A percentile compares a stretch with the other conserved stretches of the same genome.
Conservation (phyloP, 1,284 basidiomycete species). For the Malassezia pachydermatis region DNA sequence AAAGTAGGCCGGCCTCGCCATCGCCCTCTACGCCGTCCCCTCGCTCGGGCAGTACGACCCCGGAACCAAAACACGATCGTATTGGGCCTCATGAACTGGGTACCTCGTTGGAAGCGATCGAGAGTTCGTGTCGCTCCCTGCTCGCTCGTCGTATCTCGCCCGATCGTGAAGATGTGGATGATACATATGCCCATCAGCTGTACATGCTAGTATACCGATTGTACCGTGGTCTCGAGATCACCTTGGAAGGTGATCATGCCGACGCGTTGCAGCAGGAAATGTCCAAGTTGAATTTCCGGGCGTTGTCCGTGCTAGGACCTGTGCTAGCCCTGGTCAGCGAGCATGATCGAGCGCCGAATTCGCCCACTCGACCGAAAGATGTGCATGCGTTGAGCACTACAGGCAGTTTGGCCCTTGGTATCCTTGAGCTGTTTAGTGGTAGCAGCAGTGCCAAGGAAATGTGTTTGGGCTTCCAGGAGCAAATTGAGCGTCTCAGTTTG, state of each 20-base stretch:
- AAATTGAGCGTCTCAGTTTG: slow-evolving; percentile 12
- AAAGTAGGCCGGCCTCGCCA: neutral
- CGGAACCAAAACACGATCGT: neutral
- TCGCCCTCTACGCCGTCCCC: neutral
- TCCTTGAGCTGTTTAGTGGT: slow-evolving; percentile 11
- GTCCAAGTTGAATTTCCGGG: slow-evolving; percentile 12
- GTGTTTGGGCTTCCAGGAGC: slow-evolving; percentile 17
- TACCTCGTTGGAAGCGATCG: slow-evolving; percentile 10
- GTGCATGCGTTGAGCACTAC: neutral
- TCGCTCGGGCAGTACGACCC: slow-evolving; percentile 1
- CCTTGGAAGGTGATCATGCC: neutral
- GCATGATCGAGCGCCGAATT: neutral
- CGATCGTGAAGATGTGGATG: neutral
- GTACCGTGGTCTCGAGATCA: slow-evolving; percentile 1
- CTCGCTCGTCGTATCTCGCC: slow-evolving; percentile 2
- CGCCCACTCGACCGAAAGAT: neutral
- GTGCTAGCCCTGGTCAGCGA: slow-evolving; percentile 10
- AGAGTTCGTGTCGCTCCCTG: slow-evolving; percentile 4
- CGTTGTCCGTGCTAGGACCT: slow-evolving; percentile 12
- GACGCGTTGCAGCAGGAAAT: slow-evolving; percentile 7
- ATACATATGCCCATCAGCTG: neutral
- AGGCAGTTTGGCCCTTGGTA: slow-evolving; percentile 12
- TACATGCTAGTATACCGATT: slow-evolving; percentile 6
- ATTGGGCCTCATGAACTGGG: slow-evolving; percentile 10
- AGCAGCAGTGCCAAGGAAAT: slow-evolving; percentile 17